A percentile compares a stretch with the other conserved stretches of the same genome.
phyloP scores from a whole-genome alignment of 306 rosid genomes.

The Quercus rubra region DNA sequence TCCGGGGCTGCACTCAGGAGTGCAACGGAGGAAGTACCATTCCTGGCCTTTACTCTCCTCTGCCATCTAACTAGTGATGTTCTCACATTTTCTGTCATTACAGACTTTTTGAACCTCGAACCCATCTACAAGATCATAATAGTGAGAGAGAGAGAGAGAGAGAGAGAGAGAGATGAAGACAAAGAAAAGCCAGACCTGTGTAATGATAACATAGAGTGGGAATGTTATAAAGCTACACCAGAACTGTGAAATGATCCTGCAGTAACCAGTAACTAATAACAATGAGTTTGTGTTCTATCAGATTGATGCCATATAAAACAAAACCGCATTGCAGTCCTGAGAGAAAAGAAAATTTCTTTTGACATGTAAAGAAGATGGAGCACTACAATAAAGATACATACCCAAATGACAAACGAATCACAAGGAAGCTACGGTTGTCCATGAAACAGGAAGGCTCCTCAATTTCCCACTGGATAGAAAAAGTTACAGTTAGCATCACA shows the following conservation, averaged over 20 bases:
- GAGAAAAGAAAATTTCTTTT: not conserved
- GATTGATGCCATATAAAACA: not conserved
- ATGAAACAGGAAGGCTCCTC: constrained; percentile 80
- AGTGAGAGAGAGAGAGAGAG: not conserved
- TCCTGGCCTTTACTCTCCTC: constrained; percentile 63
- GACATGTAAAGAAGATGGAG: not conserved
- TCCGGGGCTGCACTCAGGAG: constrained; percentile 27
- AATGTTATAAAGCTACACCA: constrained; percentile 96
- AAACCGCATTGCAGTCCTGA: not conserved
- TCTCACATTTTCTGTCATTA: constrained; percentile 67
- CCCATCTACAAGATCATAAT: constrained; percentile 65
- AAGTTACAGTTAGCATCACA: constrained; percentile 7
- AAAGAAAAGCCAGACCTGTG: constrained; percentile 56
- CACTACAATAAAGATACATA: constrained; percentile 17
- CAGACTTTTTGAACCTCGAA: constrained; percentile 66
- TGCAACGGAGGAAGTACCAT: constrained; percentile 28
- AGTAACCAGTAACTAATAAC: not conserved
- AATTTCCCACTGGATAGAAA: constrained; percentile 74
- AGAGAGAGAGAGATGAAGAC: not conserved
- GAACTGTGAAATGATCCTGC: constrained; percentile 69
- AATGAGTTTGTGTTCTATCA: not conserved
- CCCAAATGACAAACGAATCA: constrained; percentile 75
- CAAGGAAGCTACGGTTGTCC: constrained; percentile 55
- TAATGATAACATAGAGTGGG: constrained; percentile 83
- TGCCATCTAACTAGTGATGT: constrained; percentile 67